phyloP scores from a whole-genome alignment of 169 alveolate species.

The Cryptosporidium canis region DNA sequence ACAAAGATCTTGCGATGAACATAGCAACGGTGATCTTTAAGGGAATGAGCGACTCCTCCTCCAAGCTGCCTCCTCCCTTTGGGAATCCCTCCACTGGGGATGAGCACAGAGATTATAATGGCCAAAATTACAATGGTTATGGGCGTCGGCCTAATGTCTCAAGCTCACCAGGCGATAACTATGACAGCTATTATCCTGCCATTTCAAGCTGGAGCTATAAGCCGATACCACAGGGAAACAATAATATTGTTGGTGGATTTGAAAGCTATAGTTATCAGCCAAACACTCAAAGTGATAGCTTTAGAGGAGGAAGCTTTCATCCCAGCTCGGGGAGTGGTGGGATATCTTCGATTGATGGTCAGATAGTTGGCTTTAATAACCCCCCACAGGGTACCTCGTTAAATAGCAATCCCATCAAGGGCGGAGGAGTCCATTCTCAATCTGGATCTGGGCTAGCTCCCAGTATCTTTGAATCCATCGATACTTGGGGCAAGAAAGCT shows the following conservation, averaged over 20 bases:
- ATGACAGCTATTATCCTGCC: constrained; percentile 12
- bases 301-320: background rate
- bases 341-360: background rate
- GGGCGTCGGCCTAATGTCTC: too few relatives aligned
- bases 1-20: constrained; percentile 25
- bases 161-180: background rate
- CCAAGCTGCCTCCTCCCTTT: constrained; percentile 58
- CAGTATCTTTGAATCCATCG: constrained; percentile 30
- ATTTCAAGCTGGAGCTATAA: constrained; percentile 65
- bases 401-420: background rate
- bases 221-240: constrained; percentile 67
- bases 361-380: constrained; percentile 41
- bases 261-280: background rate
- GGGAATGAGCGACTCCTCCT: constrained; percentile 58
- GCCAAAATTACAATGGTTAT: too few relatives aligned
- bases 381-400: background rate
- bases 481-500: constrained; percentile 40
- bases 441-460: constrained; percentile 69
- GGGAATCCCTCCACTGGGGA: constrained; percentile 27
- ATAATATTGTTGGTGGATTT: constrained; percentile 1
- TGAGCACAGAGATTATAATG: too few relatives aligned
- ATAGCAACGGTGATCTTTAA: constrained; percentile 61
- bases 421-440: constrained; percentile 14
- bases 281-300: background rate
- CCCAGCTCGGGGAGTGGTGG: constrained; percentile 1